phyloP scores from a whole-genome alignment of 2,329 filamentous ascomycete genomes.

The Cucurbitaria berberidis region DNA sequence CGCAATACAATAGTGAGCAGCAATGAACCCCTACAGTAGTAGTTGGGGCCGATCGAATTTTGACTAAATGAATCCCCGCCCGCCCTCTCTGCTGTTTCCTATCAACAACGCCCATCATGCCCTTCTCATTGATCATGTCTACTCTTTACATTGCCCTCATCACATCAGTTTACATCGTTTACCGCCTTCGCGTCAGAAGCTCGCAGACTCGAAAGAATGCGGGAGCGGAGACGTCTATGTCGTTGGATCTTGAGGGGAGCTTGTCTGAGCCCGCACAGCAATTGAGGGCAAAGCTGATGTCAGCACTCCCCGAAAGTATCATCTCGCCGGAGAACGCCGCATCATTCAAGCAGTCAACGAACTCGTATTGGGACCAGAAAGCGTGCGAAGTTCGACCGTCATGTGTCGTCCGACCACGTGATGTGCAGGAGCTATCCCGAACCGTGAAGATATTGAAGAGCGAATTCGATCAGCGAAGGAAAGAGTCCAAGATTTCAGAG shows the following conservation, averaged over 20 bases:
- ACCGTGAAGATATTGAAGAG: slow-evolving; percentile 38
- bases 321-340: slow-evolving; percentile 7
- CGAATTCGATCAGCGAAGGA: slow-evolving; percentile 33
- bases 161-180: slow-evolving; percentile 7
- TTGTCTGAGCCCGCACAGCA: slow-evolving; percentile 13
- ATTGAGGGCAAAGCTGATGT: slow-evolving; percentile 14
- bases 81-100: not conserved
- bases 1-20: too few species aligned
- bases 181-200: slow-evolving; percentile 12
- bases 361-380: slow-evolving; percentile 43
- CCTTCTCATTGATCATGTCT: slow-evolving; percentile 4
- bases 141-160: slow-evolving; percentile 3
- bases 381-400: slow-evolving; percentile 40
- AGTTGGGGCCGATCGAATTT: too few species aligned
- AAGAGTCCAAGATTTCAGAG: not conserved
- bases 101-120: slow-evolving; percentile 2
- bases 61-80: not conserved
- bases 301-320: slow-evolving; percentile 18
- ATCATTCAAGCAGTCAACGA: slow-evolving; percentile 17
- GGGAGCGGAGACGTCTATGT: slow-evolving; percentile 13
- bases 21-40: too few species aligned
- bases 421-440: slow-evolving; percentile 35
- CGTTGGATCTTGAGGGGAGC: slow-evolving; percentile 3
- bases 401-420: slow-evolving; percentile 40
- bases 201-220: slow-evolving; percentile 15